A percentile compares a stretch with the other conserved stretches of the same genome.
phyloP scores from a whole-genome alignment of 2,329 filamentous ascomycete genomes.

The Dothideomycetes sp. region DNA sequence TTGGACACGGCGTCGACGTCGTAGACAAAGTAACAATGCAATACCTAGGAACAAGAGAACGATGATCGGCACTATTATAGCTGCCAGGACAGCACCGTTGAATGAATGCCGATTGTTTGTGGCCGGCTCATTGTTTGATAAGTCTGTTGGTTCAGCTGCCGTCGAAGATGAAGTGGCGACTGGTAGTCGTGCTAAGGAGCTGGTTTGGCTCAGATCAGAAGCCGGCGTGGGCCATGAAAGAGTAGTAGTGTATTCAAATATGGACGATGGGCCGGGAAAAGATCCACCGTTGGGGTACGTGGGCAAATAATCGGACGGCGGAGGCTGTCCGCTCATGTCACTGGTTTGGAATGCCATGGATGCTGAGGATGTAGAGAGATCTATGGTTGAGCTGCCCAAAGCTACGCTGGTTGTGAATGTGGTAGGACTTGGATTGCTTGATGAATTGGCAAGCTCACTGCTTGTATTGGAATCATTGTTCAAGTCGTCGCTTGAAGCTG shows the following conservation, averaged over 20 bases:
- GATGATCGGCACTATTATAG: slow-evolving; percentile 3
- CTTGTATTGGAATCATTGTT: background rate
- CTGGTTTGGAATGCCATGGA: background rate
- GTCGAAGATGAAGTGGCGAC: too few relatives aligned
- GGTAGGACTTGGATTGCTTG: background rate
- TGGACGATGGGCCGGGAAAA: too few relatives aligned
- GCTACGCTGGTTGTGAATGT: background rate
- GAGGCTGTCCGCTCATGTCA: background rate
- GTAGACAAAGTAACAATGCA: slow-evolving; percentile 1
- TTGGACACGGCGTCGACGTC: background rate
- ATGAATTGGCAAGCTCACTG: background rate
- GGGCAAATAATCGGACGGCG: too few relatives aligned
- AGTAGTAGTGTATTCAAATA: too few relatives aligned
- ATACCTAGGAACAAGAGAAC: slow-evolving; percentile 1
- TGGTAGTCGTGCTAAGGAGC: too few relatives aligned
- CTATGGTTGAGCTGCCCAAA: background rate
- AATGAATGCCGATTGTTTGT: background rate
- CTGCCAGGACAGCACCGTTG: slow-evolving; percentile 1
- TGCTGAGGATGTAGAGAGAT: background rate
- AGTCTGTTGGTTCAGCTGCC: too few relatives aligned
- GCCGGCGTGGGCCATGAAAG: too few relatives aligned
- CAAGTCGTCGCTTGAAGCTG: background rate
- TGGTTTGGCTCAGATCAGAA: too few relatives aligned
- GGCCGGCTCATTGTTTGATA: slow-evolving; percentile 1
- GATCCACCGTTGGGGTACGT: too few relatives aligned